These are phyloP conservation scores for Mycena galericulata DNA, from an alignment of 768 basidiomycete species.

Conservation along the genomic window DNA sequence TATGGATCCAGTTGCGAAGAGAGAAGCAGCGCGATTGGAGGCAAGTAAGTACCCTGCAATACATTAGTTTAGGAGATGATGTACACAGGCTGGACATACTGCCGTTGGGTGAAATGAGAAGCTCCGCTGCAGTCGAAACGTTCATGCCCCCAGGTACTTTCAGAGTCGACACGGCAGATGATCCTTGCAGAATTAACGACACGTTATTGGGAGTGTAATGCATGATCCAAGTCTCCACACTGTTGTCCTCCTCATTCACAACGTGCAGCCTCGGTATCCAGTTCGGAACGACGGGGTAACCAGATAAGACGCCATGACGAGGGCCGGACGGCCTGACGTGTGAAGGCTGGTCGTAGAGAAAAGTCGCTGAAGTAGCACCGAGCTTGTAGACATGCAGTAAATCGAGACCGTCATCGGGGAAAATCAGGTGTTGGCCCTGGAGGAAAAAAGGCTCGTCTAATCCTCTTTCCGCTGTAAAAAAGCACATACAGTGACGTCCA, in stretches of 20 bases:
- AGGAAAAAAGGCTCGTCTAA: background rate
- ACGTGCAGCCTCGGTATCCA: slow-evolving; percentile 28
- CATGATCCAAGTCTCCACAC: slow-evolving; percentile 31
- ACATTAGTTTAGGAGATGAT: background rate
- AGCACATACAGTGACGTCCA: slow-evolving; percentile 22
- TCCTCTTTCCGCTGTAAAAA: background rate
- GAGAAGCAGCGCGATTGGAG: slow-evolving; percentile 21
- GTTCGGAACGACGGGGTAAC: slow-evolving; percentile 12
- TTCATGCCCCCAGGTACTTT: slow-evolving; percentile 20
- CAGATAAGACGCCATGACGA: slow-evolving; percentile 21
- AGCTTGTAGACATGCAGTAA: slow-evolving; percentile 26
- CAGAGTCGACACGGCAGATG: slow-evolving; percentile 24
- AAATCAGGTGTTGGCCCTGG: slow-evolving; percentile 24
- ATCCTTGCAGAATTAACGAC: slow-evolving; percentile 24
- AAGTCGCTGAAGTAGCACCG: slow-evolving; percentile 21
- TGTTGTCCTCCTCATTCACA: slow-evolving; percentile 29
- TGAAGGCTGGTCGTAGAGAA: slow-evolving; percentile 28
- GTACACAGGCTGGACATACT: slow-evolving; percentile 1
- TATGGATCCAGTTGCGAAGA: slow-evolving; percentile 16
- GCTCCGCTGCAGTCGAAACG: slow-evolving; percentile 25
- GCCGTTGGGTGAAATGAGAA: slow-evolving; percentile 27
- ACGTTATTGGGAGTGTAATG: slow-evolving; percentile 24
- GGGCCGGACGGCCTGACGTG: slow-evolving; percentile 22
- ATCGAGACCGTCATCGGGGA: slow-evolving; percentile 28
- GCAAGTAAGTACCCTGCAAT: slow-evolving; percentile 20